Percentiles rank a stretch among this genome's conserved stretches.
Evolutionary conservation across 345 rosid genomes (phyloP).

Genomic region (Brassica carinata): DNA sequence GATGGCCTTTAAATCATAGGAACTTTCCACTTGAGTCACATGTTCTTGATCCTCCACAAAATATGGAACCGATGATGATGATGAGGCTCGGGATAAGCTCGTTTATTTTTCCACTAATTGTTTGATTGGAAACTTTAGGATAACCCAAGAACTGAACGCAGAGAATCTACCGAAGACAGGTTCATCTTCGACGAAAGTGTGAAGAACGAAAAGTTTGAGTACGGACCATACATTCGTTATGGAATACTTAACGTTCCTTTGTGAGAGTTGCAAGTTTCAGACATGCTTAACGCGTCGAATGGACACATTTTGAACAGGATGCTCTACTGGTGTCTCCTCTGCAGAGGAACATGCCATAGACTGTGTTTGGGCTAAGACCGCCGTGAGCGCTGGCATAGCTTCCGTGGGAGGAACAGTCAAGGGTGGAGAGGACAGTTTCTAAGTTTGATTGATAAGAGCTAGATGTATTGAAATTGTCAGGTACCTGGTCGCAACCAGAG

Average conservation of each 20-base stretch:
- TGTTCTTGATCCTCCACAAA: constrained; percentile 10
- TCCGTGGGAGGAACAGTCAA: constrained; percentile 21
- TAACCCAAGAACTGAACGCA: neutral
- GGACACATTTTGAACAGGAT: constrained; percentile 45
- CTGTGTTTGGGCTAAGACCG: constrained; percentile 22
- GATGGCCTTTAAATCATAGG: constrained; percentile 12
- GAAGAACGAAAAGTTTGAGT: constrained; percentile 31
- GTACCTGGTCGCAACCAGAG: neutral
- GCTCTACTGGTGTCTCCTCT: constrained; percentile 33
- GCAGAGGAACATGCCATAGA: constrained; percentile 44
- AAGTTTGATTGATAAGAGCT: constrained; percentile 22
- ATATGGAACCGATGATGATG: constrained; percentile 11
- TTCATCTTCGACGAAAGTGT: neutral
- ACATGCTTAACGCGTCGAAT: neutral
- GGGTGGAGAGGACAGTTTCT: constrained; percentile 12
- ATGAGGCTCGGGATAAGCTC: constrained; percentile 6
- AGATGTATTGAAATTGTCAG: neutral
- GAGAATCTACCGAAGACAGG: neutral
- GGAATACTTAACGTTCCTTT: constrained; percentile 7
- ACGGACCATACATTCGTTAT: constrained; percentile 43
- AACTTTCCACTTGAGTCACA: constrained; percentile 15
- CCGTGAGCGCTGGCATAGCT: constrained; percentile 8
- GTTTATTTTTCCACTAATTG: neutral
- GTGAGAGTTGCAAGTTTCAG: constrained; percentile 6
- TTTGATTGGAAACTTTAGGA: neutral